phyloP scores from a whole-genome alignment of 495 filamentous ascomycete genomes.

The Trichoderma gamsii region DNA sequence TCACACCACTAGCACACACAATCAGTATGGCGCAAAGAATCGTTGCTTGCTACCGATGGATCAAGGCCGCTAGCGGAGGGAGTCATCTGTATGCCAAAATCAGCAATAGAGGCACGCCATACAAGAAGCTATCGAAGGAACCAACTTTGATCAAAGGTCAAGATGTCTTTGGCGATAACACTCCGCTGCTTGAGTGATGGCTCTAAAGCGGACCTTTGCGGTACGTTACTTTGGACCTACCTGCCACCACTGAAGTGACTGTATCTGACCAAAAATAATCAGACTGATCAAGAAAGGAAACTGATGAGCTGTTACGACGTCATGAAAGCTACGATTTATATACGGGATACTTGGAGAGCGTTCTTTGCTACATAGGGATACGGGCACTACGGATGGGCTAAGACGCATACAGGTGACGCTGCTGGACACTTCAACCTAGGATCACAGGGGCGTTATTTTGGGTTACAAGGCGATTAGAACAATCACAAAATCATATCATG shows the following conservation, averaged over 20 bases:
- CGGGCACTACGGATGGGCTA: background rate
- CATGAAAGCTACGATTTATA: background rate
- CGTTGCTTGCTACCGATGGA: slow-evolving; percentile 11
- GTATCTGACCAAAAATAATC: background rate
- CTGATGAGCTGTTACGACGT: background rate
- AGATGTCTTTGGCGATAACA: background rate
- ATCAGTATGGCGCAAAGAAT: background rate
- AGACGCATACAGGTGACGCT: background rate
- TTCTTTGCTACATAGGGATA: background rate
- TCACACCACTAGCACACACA: slow-evolving; percentile 1
- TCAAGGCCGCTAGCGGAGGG: background rate
- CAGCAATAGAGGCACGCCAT: background rate
- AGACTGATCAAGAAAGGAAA: background rate
- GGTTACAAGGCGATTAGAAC: background rate
- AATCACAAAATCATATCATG: background rate
- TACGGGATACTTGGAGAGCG: background rate
- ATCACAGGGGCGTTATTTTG: background rate
- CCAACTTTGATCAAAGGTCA: background rate
- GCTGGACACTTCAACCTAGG: background rate
- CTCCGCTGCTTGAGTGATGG: background rate
- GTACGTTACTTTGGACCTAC: background rate
- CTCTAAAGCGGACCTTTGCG: background rate
- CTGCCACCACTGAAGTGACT: background rate
- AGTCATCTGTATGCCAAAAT: background rate
- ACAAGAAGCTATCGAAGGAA: background rate